These are phyloP conservation scores for Triticum timopheevii DNA, from an alignment of 176 grass and related monocot species.

Conservation along the genomic window DNA sequence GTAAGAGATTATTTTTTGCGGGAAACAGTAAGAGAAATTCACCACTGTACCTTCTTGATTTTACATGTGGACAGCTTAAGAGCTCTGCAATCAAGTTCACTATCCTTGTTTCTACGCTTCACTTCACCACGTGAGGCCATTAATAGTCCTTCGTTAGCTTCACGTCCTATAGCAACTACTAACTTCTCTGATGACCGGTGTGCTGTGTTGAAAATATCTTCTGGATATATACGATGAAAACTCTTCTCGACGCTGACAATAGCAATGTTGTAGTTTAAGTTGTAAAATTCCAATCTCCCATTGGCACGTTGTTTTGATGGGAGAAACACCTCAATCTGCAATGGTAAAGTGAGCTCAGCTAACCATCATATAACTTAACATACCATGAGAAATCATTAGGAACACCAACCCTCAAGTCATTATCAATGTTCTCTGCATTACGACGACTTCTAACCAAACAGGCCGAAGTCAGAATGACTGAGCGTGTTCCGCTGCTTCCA, in stretches of 20 bases:
- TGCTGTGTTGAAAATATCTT: neutral
- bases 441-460: conserved; percentile 1
- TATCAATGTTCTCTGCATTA: neutral
- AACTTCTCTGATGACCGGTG: neutral
- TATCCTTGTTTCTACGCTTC: neutral
- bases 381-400: neutral
- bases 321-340: conserved; percentile 33
- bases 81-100: conserved; percentile 19
- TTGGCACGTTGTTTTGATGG: neutral
- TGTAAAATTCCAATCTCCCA: conserved; percentile 33
- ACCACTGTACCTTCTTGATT: conserved; percentile 20
- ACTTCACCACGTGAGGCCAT: conserved; percentile 20
- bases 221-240: neutral
- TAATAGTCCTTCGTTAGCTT: neutral
- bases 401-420: conserved; percentile 5
- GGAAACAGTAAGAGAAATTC: neutral
- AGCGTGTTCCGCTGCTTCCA: neutral
- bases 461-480: conserved; percentile 26
- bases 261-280: conserved; percentile 30
- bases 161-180: conserved; percentile 25
- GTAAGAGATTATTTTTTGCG: too few species aligned
- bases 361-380: neutral
- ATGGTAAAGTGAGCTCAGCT: neutral
- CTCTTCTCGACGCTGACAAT: neutral
- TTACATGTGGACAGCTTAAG: conserved; percentile 21